Base-by-base conservation (phyloP, 495 filamentous ascomycete species). In the Penicillium dipodomyicola region DNA sequence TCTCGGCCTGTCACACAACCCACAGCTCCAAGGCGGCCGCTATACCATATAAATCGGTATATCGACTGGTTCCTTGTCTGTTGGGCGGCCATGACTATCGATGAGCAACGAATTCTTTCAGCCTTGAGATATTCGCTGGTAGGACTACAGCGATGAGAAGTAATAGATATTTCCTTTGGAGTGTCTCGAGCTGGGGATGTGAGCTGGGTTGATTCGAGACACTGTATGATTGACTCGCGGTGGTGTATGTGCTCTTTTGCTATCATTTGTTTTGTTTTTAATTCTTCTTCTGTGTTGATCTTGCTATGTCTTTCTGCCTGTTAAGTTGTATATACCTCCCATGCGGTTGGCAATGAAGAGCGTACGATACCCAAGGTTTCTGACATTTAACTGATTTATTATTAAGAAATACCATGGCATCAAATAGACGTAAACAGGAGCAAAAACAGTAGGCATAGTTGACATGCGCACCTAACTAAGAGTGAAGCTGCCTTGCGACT, bases 301-400 rank as follows among this genome's bases (percentile, higher is more conserved):
- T 69, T 64, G 67, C 58, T 57, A 55, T 65, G 54, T 65, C 58
- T 66, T 64, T 69, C 63, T 49, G 61, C 65, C 64, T 71, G 64
- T 68, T 20, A 65, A 64, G 68, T 65, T 78, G 75, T 78, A 76
- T 74, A 78, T 78, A 78, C 65, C 73, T 70, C 60, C 64, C 49
- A 56, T 65, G 67, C 68, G 65, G 68, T 71, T 72, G 65, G 61
- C 64, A 72, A 74, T 74, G 69, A 72, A 70, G 69, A 75, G 69
- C 70, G 71, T 75, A 70, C 67, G 65, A 72, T 77, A 71, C 73
- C 70, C 70, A 63, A 39, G 43, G 51, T 55, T 51, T 40, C 42
- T 41, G 9, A 57, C 41, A 52, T 45, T 49, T 48, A 33, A 55
- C 32, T 40, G 19, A 6, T 48, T 30, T 17, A 23, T n/a, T 5